A percentile compares a stretch with the other conserved stretches of the same genome.
Conservation (phyloP, 768 basidiomycete genomes). For the Suillus bovinus region DNA sequence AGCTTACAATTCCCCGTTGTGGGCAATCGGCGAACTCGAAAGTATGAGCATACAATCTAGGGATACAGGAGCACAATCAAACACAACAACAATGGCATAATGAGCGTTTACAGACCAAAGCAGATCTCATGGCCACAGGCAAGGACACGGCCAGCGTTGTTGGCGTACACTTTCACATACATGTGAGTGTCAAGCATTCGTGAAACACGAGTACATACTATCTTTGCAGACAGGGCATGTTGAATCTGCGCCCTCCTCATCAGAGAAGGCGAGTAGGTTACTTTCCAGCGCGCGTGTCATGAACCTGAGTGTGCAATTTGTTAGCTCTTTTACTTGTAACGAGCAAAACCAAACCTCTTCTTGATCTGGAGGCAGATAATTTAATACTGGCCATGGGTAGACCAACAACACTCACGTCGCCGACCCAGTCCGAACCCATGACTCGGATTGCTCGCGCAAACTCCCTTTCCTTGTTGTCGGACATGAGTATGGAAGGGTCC, state of each 20-base stretch:
- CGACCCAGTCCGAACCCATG: slow-evolving; percentile 46
- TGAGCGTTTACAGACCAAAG: slow-evolving; percentile 38
- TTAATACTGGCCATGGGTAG: neutral
- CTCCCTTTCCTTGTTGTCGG: slow-evolving; percentile 52
- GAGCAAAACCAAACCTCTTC: slow-evolving; percentile 27
- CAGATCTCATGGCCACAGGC: slow-evolving; percentile 70
- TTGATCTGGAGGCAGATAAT: slow-evolving; percentile 32
- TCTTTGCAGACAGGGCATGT: slow-evolving; percentile 72
- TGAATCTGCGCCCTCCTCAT: slow-evolving; percentile 45
- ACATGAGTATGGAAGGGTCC: slow-evolving; percentile 52
- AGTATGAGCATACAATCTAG: slow-evolving; percentile 59
- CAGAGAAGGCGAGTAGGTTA: slow-evolving; percentile 46
- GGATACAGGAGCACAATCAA: neutral
- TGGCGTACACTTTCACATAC: slow-evolving; percentile 42
- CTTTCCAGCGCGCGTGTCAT: slow-evolving; percentile 46
- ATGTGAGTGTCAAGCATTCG: neutral
- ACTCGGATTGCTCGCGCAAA: slow-evolving; percentile 49
- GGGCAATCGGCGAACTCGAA: slow-evolving; percentile 49
- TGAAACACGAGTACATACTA: slow-evolving; percentile 35
- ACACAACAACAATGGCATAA: neutral
- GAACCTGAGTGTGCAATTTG: slow-evolving; percentile 34
- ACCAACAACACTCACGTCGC: slow-evolving; percentile 7
- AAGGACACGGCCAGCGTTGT: slow-evolving; percentile 58
- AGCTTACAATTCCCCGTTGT: slow-evolving; percentile 62
- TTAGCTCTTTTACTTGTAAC: neutral